Conservation (phyloP, 2,329 filamentous ascomycete genomes). For the Penicillium frequentans region DNA sequence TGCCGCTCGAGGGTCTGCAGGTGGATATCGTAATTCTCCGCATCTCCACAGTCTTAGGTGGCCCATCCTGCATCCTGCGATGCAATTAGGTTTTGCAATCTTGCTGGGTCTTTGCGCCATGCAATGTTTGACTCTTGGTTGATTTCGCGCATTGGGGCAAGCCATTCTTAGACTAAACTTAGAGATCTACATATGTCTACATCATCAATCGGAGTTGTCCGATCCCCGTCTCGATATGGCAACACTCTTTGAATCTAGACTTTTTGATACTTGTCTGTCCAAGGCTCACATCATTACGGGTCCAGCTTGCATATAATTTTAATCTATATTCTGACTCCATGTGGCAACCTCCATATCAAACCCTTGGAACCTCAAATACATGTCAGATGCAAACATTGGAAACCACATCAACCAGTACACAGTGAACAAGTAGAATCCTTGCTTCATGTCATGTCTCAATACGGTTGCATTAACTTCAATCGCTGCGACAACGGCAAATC, state of each 20-base stretch:
- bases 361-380: neutral
- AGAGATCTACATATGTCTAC: neutral
- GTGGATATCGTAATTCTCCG: constrained; percentile 19
- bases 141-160: neutral
- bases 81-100: neutral
- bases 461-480: neutral
- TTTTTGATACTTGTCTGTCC: neutral
- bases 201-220: neutral
- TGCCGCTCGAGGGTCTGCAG: constrained; percentile 3
- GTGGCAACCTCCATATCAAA: neutral
- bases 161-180: neutral
- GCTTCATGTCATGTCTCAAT: neutral
- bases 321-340: neutral
- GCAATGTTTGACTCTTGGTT: neutral
- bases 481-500: neutral
- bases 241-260: neutral
- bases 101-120: neutral
- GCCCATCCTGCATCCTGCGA: constrained; percentile 1
- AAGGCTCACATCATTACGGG: neutral
- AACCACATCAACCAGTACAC: neutral
- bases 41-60: constrained; percentile 14
- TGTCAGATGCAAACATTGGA: neutral
- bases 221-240: neutral
- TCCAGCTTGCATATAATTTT: neutral
- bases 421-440: neutral